A percentile compares a stretch with the other conserved stretches of the same genome.
Conservation (phyloP, 2,329 filamentous ascomycete genomes). For the Paracoccidioides brasiliensis region DNA sequence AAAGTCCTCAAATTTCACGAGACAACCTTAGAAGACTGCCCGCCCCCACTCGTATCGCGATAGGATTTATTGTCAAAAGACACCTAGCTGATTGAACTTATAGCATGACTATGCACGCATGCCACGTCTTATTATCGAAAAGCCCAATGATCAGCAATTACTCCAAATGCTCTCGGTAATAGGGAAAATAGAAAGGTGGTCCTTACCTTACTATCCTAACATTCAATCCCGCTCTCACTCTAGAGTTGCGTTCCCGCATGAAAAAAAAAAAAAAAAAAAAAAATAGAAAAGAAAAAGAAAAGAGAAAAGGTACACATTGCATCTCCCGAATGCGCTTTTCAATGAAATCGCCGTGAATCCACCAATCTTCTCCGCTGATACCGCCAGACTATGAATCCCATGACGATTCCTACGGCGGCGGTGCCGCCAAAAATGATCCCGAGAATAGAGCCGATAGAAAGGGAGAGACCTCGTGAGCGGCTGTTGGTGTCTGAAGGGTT, state of each 20-base stretch:
- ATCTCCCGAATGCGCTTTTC: not conserved
- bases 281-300: no score
- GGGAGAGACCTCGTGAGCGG: not conserved
- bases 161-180: not conserved
- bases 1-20: not conserved
- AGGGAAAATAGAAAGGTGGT: not conserved
- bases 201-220: not conserved
- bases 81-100: not conserved
- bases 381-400: not conserved
- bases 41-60: no score
- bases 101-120: not conserved
- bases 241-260: not conserved
- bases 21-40: not conserved
- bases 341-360: not conserved
- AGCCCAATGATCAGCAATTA: not conserved
- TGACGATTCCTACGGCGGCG: not conserved
- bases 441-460: not conserved
- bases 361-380: not conserved
- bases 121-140: not conserved
- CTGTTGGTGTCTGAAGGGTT: conserved; percentile 6
- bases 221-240: not conserved
- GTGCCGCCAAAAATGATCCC: conserved; percentile 1
- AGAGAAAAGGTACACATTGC: no score
- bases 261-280: not conserved
- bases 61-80: not conserved